A percentile compares a stretch with the other conserved stretches of the same genome.
Conservation (phyloP, 306 rosid genomes). For the Acacia melanoxylon region DNA sequence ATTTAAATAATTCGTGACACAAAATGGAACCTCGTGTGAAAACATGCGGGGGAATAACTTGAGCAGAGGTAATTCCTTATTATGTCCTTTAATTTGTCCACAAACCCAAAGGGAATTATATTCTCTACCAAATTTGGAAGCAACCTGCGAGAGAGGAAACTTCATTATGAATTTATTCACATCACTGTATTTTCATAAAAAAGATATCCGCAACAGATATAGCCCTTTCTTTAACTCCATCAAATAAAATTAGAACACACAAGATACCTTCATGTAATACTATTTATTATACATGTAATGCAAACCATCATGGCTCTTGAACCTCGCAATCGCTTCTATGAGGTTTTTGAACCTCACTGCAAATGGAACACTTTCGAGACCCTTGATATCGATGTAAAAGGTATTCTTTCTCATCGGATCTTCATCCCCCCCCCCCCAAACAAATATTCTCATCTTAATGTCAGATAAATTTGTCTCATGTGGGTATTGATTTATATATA, state of each 20-base stretch:
- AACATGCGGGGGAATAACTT: no score
- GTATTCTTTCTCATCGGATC: not conserved
- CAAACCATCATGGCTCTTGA: not conserved
- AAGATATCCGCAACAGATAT: not conserved
- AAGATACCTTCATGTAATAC: not conserved
- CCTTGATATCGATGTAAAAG: not conserved
- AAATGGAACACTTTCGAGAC: constrained; percentile 3
- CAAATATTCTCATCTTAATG: not conserved
- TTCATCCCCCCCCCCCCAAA: no score
- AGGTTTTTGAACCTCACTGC: not conserved
- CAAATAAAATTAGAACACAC: not conserved
- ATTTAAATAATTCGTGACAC: no score
- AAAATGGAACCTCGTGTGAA: no score
- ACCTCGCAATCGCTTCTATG: not conserved
- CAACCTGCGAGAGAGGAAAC: not conserved
- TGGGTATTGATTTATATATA: not conserved
- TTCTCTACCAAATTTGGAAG: not conserved
- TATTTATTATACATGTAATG: not conserved
- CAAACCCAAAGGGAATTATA: not conserved
- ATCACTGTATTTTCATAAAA: not conserved
- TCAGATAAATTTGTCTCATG: not conserved
- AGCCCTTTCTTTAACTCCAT: not conserved
- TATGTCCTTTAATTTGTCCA: not conserved
- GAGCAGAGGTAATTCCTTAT: no score
- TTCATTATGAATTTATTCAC: not conserved